Base-by-base conservation (phyloP, 176 grass and related monocot genomes). In the Paspalum vaginatum region DNA sequence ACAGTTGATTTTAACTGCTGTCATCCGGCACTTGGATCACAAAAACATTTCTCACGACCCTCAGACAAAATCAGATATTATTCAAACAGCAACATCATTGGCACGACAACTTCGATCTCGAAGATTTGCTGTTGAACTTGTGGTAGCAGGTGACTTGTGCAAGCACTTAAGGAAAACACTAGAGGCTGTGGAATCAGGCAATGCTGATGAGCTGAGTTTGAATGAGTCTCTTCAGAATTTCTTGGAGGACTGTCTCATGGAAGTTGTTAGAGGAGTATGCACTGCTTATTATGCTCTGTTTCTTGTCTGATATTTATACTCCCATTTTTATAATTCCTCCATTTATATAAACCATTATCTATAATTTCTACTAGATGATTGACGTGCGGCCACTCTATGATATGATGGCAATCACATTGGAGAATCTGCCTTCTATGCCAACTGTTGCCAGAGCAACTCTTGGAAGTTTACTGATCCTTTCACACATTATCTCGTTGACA, bases 121-220 rank as follows among this genome's bases (percentile, higher is more conserved):
- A 78, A 82, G 85, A 76, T 61, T 91, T 75, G 60, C 68, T 79
- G 75, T 84, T 85, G 96, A 99, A 81, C 74, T 91, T 78, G 84
- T 79, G 77, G 81, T 95, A 65, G 72, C 92, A 50, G 76, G 90
- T 74, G 96, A 99, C 79, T 84, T 99, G 68, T 99, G 92, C 84
- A 89, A 93, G 70, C 96, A 99, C 84, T 79, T 99, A 83, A 89
- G 96, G 79, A 99, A 99, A 88, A 89, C 90, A 84, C 85, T 99
- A 60, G 91, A 99, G 72, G 92, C 92, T 66, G 53, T 99, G 88
- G 84, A 89, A 64, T 95, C 81, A 54, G 66, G 76, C 69, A 81
- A 76, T 26, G 54, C 91, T 74, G 86, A 95, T 82, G 92, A 95
- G 76, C 75, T 88, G 59, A 95, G 87, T 63, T 91, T 85, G 90